Base-by-base conservation (phyloP, 306 rosid genomes). In the Malus orientalis region DNA sequence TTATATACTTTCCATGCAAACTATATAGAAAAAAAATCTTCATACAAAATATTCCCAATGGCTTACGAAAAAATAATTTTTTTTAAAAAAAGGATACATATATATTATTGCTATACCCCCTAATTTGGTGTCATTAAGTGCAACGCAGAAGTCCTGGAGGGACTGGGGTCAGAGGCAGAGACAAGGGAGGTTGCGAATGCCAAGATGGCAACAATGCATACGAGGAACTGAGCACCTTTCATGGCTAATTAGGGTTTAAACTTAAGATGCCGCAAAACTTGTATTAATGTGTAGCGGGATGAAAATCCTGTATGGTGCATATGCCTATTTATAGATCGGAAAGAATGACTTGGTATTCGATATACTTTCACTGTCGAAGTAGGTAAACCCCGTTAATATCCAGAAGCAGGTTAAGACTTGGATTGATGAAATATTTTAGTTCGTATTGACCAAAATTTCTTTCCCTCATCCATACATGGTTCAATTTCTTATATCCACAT, bases 121-220 rank as follows among this genome's bases (percentile, higher is more conserved):
- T 11, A 15, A 22, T 25, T 19, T 19, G 32, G 65, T 16, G 49
- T 60, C 20, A 20, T 70, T 51, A 15, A 53, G 30, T 54, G 75
- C 75, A 3, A 71, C 75, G 13, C 64, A 71, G 64, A 71, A 54
- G 64, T 71, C 75, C 25, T 71, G 75, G 15, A 71, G 61, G 75
- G 75, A 71, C 64, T 33, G n/a, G 75, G 75, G 45, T 71, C 64
- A 54, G n/a, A 11, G 61, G 75, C 75, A 1, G 23, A 70, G 42
- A 22, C 74, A 53, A 51, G 16, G 27, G 22, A 8, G 2, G 44
- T 16, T 70, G 74, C 63, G 20, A 70, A 27, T 49, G 74, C 74
- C 74, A 70, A 51, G 1, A 29, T 30, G 22, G 38, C 74, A 29
- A 51, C 1, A 49, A 9, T 25, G 36, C 19, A 11, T 15, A 20